Conservation (phyloP, 805 yeast genomes). For the Lipomyces orientalis region DNA sequence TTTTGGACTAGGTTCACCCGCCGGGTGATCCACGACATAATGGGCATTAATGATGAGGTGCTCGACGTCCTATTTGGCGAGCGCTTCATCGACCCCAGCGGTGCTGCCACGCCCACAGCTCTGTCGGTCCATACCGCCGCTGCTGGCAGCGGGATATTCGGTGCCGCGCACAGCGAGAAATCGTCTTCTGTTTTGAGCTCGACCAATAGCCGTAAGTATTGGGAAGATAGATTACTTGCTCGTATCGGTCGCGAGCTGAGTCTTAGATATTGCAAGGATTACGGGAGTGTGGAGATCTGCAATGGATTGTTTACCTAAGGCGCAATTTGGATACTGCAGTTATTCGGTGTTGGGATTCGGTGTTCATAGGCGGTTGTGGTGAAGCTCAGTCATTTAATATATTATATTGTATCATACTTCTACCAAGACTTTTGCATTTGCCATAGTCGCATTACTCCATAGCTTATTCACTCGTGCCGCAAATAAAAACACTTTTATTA, state of each 20-base stretch:
- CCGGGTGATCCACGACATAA: slow-evolving; percentile 41
- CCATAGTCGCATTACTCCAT: background rate
- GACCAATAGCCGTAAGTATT: slow-evolving; percentile 18
- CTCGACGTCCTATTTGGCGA: slow-evolving; percentile 46
- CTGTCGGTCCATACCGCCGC: background rate
- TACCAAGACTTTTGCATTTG: background rate
- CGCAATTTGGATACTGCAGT: background rate
- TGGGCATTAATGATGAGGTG: slow-evolving; percentile 47
- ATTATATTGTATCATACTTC: background rate
- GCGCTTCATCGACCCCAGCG: slow-evolving; percentile 35
- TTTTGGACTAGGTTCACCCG: slow-evolving; percentile 36
- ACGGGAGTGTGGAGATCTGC: slow-evolving; percentile 32
- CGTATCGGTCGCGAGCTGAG: slow-evolving; percentile 31
- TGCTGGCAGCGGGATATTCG: background rate
- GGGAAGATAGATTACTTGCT: slow-evolving; percentile 34
- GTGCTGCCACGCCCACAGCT: background rate
- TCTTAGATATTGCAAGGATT: slow-evolving; percentile 25
- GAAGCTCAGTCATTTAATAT: background rate
- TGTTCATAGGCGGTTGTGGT: background rate
- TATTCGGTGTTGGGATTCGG: background rate
- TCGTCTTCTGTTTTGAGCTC: slow-evolving; percentile 27
- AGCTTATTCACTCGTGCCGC: background rate
- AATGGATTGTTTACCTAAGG: slow-evolving; percentile 24
- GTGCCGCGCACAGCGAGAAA: slow-evolving; percentile 11
- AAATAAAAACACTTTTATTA: slow-evolving; percentile 6